phyloP scores from a whole-genome alignment of 2,329 filamentous ascomycete species.

The Coniochaeta hoffmannii region DNA sequence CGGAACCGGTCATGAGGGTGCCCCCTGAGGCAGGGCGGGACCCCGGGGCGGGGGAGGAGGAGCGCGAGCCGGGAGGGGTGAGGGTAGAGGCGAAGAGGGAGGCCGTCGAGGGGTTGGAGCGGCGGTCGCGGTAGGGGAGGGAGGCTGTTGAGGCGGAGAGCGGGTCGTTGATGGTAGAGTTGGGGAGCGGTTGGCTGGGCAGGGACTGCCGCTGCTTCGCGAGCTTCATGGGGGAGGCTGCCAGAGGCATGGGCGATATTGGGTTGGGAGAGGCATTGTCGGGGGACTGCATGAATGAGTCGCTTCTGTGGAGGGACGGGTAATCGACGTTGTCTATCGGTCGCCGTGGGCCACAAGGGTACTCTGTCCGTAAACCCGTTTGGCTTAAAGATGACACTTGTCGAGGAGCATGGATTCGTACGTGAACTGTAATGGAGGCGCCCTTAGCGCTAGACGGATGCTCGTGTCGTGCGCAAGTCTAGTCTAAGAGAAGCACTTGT shows the following conservation, averaged over 20 bases:
- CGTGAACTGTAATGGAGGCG: too few relatives aligned
- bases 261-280: conserved; percentile 56
- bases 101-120: conserved; percentile 50
- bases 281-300: conserved; percentile 54
- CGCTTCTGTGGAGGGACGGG: background rate
- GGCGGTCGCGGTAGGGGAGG: conserved; percentile 42
- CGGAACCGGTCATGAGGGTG: conserved; percentile 50
- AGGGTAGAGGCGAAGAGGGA: conserved; percentile 59
- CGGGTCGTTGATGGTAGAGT: conserved; percentile 24
- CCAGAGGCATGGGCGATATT: conserved; percentile 62
- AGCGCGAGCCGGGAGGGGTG: conserved; percentile 60
- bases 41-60: conserved; percentile 60
- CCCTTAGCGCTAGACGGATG: background rate
- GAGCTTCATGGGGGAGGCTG: conserved; percentile 50
- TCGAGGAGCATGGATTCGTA: background rate
- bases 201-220: conserved; percentile 55
- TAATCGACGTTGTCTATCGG: background rate
- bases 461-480: background rate
- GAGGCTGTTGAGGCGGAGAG: conserved; percentile 44
- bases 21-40: conserved; percentile 47
- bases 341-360: background rate
- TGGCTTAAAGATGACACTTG: background rate
- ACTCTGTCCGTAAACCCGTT: background rate
- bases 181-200: conserved; percentile 4
- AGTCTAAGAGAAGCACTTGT: background rate